phyloP scores from a whole-genome alignment of 1,284 basidiomycete species.

The Cutaneotrichosporon sp. region DNA sequence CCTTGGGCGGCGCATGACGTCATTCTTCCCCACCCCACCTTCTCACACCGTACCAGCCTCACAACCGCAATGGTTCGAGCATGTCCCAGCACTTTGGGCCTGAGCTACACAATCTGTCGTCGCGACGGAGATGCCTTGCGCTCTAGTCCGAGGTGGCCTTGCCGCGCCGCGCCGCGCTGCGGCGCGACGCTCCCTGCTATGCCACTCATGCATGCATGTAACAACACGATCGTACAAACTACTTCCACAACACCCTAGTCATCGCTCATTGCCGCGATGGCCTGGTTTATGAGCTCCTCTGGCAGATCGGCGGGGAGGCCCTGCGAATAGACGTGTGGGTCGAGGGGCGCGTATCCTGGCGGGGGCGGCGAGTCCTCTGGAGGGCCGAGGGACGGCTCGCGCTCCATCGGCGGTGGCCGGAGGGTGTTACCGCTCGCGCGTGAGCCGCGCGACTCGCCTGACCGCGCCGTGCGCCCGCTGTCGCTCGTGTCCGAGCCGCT shows the following conservation, averaged over 20 bases:
- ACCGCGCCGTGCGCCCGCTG: background rate
- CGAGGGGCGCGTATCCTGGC: constrained; percentile 48
- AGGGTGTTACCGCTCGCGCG: constrained; percentile 1
- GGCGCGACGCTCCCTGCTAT: too few species aligned
- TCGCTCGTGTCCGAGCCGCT: constrained; percentile 2
- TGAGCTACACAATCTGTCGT: too few species aligned
- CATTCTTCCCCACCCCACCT: background rate
- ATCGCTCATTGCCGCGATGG: constrained; percentile 44
- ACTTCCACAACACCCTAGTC: background rate
- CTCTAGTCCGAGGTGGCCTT: too few species aligned
- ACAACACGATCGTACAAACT: background rate
- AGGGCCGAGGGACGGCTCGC: constrained; percentile 14
- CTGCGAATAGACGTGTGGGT: constrained; percentile 46
- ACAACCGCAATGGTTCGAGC: background rate
- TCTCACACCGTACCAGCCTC: background rate
- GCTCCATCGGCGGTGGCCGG: constrained; percentile 3
- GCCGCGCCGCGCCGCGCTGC: too few species aligned
- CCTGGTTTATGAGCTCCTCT: constrained; percentile 46
- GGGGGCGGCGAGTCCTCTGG: constrained; percentile 32
- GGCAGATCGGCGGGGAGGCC: constrained; percentile 48
- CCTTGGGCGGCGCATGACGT: background rate
- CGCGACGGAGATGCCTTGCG: too few species aligned
- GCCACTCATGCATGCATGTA: too few species aligned
- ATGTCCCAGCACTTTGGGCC: background rate
- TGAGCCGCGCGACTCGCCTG: background rate